Base-by-base conservation (phyloP, 345 rosid species). In the Heritiera littoralis region DNA sequence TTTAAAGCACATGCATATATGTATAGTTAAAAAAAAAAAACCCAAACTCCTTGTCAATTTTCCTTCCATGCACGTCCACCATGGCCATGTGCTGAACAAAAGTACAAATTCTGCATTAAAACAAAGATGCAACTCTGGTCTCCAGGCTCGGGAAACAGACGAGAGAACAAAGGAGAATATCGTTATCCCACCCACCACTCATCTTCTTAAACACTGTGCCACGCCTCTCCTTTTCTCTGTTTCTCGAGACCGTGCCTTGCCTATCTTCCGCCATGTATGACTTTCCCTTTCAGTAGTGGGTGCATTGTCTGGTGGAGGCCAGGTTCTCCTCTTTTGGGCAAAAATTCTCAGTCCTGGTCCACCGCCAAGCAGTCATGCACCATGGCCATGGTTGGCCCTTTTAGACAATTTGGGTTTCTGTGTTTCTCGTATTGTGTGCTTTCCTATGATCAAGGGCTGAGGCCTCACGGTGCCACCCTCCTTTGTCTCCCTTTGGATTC, bases 371-470 rank as follows among this genome's bases (percentile, higher is more conserved):
- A 35, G 2, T 9, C 2, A 35, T 32, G 46, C 69, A 65, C 48
- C 20, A 15, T n/a, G 18, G 4, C 30, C 72, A 17, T 60, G 14
- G 32, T 13, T 35, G 46, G 7, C 59, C 64, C 71, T 52, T 46
- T n/a, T 23, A 65, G 32, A 71, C 13, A 32, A 10, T 54, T 64
- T 77, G 48, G 83, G 73, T 43, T 28, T 61, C 45, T 76, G 69
- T 79, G 77, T 70, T 70, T 75, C 6, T 79, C 23, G 80, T 60
- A 75, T 56, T 54, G 80, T 23, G 81, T 75, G 82, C 81, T 13
- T 68, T 41, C 78, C 60, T 23, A 80, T 67, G 18, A 55, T 9
- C 52, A 18, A 66, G 51, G 52, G 56, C 28, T 46, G 35, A 60
- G 8, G 40, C 0, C 12, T 3, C 8, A 0, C 45, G 18, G 2